Base-by-base conservation (phyloP, 2,329 filamentous ascomycete genomes). In the Alternaria sp. region DNA sequence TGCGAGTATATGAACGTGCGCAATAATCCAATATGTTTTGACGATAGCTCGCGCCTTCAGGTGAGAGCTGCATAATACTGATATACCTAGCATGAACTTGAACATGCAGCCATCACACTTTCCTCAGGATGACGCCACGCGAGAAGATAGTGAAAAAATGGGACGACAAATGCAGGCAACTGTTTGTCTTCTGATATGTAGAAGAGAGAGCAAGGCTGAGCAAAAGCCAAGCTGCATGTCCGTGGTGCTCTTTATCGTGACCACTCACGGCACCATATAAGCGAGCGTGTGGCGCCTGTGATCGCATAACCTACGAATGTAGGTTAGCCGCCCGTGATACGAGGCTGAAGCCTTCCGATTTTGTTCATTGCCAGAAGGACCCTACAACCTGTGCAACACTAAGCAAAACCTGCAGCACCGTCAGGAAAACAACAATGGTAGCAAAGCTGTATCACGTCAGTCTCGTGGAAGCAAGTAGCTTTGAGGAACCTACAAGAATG, bases 321-420 rank as follows among this genome's bases (percentile, higher is more conserved):
- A 20, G 46, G 46, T n/a, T 49, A 49, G 46, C 30, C 46, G 46
- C 18, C 30, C 46, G n/a, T 36, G 30, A 36, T 49, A 36, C 18
- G 46, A 34, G 46, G 46, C 46, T 49, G 18, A 34, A 36, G 12
- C 4, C 8, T 6, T 34, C 30, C 30, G 12, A 25, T 49, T 14
- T n/a, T 18, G 30, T 34, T 36, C 40, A 44, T 34, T 4, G 14
- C 20, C 34, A 40, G 38, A 71, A 71, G 4, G 70, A 71, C 7
- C 68, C 67, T 10, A 63, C 62, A 1, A 67, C 67, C 43, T 73
- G 70, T 4, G 60, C 62, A 14, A 69, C 36, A 16, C 67, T 63
- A 20, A 71, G 59, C 5, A 58, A 27, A 9, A 71, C 62, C 58
- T 73, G 70, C 1, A 71, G 10, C 1, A 64, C 48, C 0, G 69